Evolutionary conservation across 148 eudicot species (phyloP).

Genomic region (Cornus florida): DNA sequence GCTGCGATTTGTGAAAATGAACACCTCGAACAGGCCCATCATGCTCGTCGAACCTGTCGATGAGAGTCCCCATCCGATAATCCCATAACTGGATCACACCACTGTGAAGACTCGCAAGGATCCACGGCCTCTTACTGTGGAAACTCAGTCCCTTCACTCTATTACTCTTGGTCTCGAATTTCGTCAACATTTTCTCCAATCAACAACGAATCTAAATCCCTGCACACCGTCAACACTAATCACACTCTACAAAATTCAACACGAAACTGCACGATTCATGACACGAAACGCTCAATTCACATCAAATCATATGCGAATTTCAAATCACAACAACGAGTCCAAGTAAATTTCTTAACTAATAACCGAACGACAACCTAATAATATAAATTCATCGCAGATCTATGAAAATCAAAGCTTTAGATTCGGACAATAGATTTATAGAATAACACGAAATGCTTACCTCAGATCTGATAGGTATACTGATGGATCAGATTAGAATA

Average conservation of each 20-base stretch:
- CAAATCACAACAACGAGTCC: neutral
- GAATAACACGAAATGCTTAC: neutral
- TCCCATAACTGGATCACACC: slow-evolving; percentile 98
- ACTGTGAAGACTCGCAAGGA: slow-evolving; percentile 91
- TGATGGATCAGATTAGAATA: slow-evolving; percentile 10
- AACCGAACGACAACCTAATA: neutral
- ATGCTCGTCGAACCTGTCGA: slow-evolving; percentile 88
- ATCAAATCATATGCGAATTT: neutral
- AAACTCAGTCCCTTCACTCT: slow-evolving; percentile 94
- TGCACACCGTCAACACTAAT: slow-evolving; percentile 11
- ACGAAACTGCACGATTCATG: neutral
- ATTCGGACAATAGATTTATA: neutral
- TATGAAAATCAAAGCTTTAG: slow-evolving; percentile 2
- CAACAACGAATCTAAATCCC: slow-evolving; percentile 14
- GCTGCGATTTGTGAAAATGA: slow-evolving; percentile 85
- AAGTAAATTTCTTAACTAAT: too few relatives aligned
- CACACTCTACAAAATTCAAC: slow-evolving; percentile 13
- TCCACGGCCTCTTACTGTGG: slow-evolving; percentile 92
- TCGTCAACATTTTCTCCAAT: slow-evolving; percentile 68
- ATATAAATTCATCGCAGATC: slow-evolving; percentile 19
- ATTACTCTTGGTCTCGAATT: slow-evolving; percentile 94
- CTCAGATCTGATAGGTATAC: slow-evolving; percentile 16
- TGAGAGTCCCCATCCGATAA: slow-evolving; percentile 89
- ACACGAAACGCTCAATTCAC: slow-evolving; percentile 1
- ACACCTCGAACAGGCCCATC: slow-evolving; percentile 98